Evolutionary conservation across 257 asterid species (phyloP).

Genomic region (Primulina huaijiensis): DNA sequence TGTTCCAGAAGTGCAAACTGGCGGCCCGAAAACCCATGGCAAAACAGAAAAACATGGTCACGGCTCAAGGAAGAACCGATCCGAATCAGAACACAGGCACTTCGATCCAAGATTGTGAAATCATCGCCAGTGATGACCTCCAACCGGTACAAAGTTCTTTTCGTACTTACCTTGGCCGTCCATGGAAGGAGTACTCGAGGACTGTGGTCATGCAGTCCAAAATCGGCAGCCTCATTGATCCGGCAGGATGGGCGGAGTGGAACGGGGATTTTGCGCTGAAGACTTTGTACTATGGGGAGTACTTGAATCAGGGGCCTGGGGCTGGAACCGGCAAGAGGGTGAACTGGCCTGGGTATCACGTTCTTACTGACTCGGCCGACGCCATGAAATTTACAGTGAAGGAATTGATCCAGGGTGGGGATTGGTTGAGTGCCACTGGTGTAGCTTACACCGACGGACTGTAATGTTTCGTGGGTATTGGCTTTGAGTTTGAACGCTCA

Average conservation of each 20-base stretch:
- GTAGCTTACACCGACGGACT: constrained; percentile 49
- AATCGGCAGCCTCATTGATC: constrained; percentile 38
- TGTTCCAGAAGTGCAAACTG: constrained; percentile 44
- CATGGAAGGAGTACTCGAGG: constrained; percentile 58
- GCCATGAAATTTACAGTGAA: constrained; percentile 48
- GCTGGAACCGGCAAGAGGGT: constrained; percentile 45
- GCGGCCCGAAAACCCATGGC: constrained; percentile 37
- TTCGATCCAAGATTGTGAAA: constrained; percentile 41
- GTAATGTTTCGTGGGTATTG: not conserved
- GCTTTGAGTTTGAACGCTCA: no score
- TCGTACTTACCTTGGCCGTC: constrained; percentile 54
- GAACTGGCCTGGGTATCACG: constrained; percentile 47
- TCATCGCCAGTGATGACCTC: constrained; percentile 37
- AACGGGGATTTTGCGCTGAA: constrained; percentile 39
- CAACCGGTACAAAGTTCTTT: constrained; percentile 32
- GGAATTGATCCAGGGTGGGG: constrained; percentile 45
- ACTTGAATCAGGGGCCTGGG: constrained; percentile 50
- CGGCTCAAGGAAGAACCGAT: constrained; percentile 63
- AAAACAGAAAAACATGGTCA: constrained; percentile 50
- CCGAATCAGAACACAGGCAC: constrained; percentile 61
- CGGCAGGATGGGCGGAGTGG: constrained; percentile 60
- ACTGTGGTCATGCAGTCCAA: constrained; percentile 50
- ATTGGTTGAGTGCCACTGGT: constrained; percentile 47
- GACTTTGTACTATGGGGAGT: constrained; percentile 56
- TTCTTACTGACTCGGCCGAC: constrained; percentile 29